These are phyloP conservation scores for Didymosphaeria variabile DNA, from an alignment of 2,329 filamentous ascomycete genomes.

Conservation along the genomic window DNA sequence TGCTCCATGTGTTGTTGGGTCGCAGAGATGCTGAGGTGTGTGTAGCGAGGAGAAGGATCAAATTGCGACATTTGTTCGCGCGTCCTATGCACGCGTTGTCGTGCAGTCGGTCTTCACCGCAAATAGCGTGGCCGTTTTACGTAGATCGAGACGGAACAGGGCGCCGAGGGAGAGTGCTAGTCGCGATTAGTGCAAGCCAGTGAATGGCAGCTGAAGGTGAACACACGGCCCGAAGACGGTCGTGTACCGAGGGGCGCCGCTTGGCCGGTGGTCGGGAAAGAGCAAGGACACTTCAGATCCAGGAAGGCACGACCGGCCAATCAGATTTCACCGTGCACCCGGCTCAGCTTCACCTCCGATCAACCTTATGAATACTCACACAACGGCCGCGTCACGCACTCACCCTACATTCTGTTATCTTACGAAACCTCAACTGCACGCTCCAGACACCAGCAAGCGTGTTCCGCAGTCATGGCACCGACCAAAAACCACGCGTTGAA, in stretches of 20 bases:
- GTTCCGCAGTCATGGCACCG: background rate
- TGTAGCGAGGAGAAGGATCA: background rate
- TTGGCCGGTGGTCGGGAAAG: background rate
- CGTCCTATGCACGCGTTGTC: background rate
- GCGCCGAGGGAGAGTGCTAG: background rate
- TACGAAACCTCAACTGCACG: background rate
- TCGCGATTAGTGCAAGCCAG: background rate
- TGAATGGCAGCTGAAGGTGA: background rate
- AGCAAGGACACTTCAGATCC: background rate
- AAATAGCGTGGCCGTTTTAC: background rate
- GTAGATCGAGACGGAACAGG: background rate
- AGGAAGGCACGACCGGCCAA: background rate
- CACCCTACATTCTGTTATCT: background rate
- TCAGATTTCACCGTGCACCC: background rate
- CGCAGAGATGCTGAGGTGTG: background rate
- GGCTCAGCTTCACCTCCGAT: background rate
- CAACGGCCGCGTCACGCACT: no score
- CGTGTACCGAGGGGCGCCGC: no score
- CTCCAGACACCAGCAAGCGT: background rate
- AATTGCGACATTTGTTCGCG: background rate
- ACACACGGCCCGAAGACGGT: background rate
- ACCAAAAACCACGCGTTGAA: background rate
- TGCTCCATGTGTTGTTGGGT: background rate
- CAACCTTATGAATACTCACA: background rate
- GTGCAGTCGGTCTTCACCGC: background rate